Base-by-base conservation (phyloP, 192 early-diverging fungal genomes). In the Podila verticillata region DNA sequence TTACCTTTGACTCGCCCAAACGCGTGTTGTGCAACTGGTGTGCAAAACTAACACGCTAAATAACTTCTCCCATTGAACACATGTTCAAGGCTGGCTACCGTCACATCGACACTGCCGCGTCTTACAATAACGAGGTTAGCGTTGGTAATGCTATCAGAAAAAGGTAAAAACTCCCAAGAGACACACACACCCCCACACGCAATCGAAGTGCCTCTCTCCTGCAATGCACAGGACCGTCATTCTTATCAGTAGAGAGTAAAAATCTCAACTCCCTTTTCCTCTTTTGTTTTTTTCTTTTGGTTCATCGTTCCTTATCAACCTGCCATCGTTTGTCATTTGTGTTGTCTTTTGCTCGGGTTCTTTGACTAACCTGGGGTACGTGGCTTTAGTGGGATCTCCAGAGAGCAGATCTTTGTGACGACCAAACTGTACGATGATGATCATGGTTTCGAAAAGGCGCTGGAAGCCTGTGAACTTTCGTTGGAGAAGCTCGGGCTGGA, bases 351-450 rank as follows among this genome's bases (percentile, higher is more conserved):
- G 36, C 10, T 39, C 13, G 36, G 36, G 36, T 39, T 2, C 36
- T 39, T 39, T 39, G 36, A 39, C 36, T 12, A 39, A 19, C 15
- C 15, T 44, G 51, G 6, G n/a, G n/a, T n/a, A 12, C 19, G 24
- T 32, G 5, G 6, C 32, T 29, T 34, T 28, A 83, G 84, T 70
- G 82, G 82, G 31, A 73, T 87, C 47, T 84, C 86, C 22, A 83
- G 87, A 47, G 74, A 82, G 24, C 68, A 91, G 68, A 83, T 92
- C 48, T 92, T 88, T 71, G 69, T 92, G 32, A 91, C 89, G 12
- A 91, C 91, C 7, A 92, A 92, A 70, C 78, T 92, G 19, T 84
- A 74, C 81, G 77, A 87, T 66, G 8, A 79, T 7, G 84, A 90
- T 67, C 89, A 90, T 61, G 87, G 87, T 0, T 85, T 65, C 59